Base-by-base conservation (phyloP, 73 alveolate genomes). In the Loxodes magnus region DNA sequence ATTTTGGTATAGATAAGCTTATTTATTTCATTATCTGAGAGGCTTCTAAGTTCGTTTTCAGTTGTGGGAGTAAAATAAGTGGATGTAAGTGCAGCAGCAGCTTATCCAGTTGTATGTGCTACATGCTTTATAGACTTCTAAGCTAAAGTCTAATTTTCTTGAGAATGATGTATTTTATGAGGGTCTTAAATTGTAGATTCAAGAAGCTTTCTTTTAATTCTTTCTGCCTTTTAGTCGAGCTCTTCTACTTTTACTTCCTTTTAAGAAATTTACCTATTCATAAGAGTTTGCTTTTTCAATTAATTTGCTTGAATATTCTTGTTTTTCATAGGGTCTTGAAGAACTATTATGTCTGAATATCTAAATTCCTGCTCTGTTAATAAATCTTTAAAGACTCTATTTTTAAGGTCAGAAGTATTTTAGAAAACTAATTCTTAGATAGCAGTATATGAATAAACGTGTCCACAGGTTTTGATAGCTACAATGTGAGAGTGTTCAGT, bases 401-500 rank as follows among this genome's bases (percentile, higher is more conserved):
- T 84, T 59, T 88, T 73, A 23, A n/a, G n/a, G n/a, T n/a, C n/a
- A n/a, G n/a, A n/a, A n/a, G n/a, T n/a, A n/a, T n/a, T n/a, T n/a
- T n/a, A n/a, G n/a, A 75, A 68, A 56, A 87, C 84, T 35, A 92
- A 71, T 50, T 84, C 88, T 29, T 88, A 79, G 29, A 68, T 77
- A 0, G 96, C 96, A 48, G 75, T 93, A 61, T 63, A 67, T 22
- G 92, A 65, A 68, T 44, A 85, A n/a, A 89, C 99, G 72, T 92
- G 81, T 1, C 99, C 99, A n/a, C 97, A 85, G 44, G 69, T 88
- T 62, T 76, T 88, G 0, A 88, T 77, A 1, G 97, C 96, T 1
- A 92, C 75, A 6, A 92, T 84, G 59, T 88, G 89, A 22, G 91
- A 43, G 54, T 79, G 76, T 27, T 83, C 97, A 7, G 90, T 80